Base-by-base conservation (phyloP, 768 basidiomycete genomes). In the Lanmaoa rubissima region DNA sequence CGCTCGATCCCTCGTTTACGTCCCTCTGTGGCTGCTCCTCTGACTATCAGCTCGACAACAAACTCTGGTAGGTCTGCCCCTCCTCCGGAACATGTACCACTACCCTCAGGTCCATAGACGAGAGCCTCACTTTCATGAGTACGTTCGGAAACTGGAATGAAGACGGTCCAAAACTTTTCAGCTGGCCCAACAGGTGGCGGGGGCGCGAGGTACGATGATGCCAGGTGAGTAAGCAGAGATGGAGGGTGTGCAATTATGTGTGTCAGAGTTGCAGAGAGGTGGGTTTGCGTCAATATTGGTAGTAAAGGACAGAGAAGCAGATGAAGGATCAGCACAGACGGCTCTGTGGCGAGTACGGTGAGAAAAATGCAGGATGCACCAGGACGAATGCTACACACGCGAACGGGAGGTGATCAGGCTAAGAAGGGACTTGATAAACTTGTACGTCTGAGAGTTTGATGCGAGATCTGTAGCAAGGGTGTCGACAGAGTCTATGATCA, bases 121-220 rank as follows among this genome's bases (percentile, higher is more conserved):
- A 92, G 74, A 53, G 72, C 71, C 61, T 87, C 82, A 41, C 79
- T 78, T 61, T 93, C 85, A 54, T 79, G 71, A 4, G 62, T 68
- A 26, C 87, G 80, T 67, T 83, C 85, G 53, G 85, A 82, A 55
- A 90, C 68, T 0, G 90, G 87, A 9, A 84, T 69, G 64, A 95
- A 90, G 12, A 92, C 77, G 38, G 77, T 76, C 90, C 89, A 94
- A 73, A 94, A 95, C 65, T 90, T 90, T 36, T 80, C 75, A n/a
- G 78, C 74, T 0, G 81, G 63, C 10, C 83, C 81, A 40, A 76
- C 73, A 9, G 88, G 83, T 1, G 90, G 88, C 0, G 92, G 91
- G 1, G 80, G 82, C 2, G 84, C 82, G 45, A 91, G 77, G 67
- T 91, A 94, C 9, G 84, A 83, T 28, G 75, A 78, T 2, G 89